Percentiles rank a stretch among this genome's conserved stretches.
These are phyloP conservation scores for Phlebiopsis flavidoalba DNA, from an alignment of 768 basidiomycete species.

Conservation along the genomic window DNA sequence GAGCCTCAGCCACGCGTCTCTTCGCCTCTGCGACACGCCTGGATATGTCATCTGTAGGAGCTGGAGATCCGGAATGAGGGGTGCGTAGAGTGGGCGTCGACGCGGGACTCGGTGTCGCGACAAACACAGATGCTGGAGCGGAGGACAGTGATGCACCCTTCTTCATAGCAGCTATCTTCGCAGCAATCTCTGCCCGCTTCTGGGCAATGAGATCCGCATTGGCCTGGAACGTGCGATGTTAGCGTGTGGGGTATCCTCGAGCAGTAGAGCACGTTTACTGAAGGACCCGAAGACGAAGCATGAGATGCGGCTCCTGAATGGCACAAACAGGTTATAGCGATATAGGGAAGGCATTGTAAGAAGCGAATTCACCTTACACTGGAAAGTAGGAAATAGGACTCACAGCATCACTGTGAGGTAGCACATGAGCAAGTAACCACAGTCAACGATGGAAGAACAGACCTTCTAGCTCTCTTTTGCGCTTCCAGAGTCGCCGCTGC, in stretches of 20 bases:
- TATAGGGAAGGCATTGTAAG: conserved; percentile 47
- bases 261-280: conserved; percentile 34
- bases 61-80: conserved; percentile 30
- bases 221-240: conserved; percentile 25
- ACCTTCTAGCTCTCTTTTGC: conserved; percentile 72
- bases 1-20: conserved; percentile 76
- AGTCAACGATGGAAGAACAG: conserved; percentile 2
- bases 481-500: conserved; percentile 39
- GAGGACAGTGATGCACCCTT: conserved; percentile 23
- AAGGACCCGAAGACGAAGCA: conserved; percentile 35
- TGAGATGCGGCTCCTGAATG: conserved; percentile 48
- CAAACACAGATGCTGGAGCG: conserved; percentile 16
- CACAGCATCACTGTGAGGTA: conserved; percentile 57
- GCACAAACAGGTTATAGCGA: conserved; percentile 60
- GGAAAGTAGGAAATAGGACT: conserved; percentile 39
- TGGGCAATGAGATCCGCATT: conserved; percentile 68
- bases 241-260: background rate
- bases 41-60: conserved; percentile 55
- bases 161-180: conserved; percentile 78
- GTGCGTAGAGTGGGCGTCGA: conserved; percentile 23
- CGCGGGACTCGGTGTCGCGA: conserved; percentile 22
- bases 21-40: conserved; percentile 82
- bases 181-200: conserved; percentile 79
- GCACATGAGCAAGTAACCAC: conserved; percentile 12
- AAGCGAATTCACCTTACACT: conserved; percentile 69